Evolutionary conservation across 257 asterid genomes (phyloP), one percentile per base, ranked within the genome.

Genomic region (Ocimum tenuiflorum): DNA sequence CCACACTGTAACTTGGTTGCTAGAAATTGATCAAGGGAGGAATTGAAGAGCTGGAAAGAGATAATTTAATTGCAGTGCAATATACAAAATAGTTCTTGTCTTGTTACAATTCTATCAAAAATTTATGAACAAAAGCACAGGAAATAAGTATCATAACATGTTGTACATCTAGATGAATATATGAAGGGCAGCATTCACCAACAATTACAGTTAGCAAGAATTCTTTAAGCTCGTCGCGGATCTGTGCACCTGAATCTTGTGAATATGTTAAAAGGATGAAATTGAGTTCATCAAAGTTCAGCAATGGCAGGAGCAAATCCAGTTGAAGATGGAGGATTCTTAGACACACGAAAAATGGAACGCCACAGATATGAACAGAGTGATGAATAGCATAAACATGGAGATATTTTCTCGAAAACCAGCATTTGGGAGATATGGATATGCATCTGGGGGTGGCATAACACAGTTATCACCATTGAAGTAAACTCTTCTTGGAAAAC

Each of bases 381-480:
- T 43, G 70, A 80, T 43, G 42, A 69, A 20, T 59, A 86, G 77
- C 73, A 72, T 54, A 27, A 81, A 68, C 41, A 81, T 61, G 61
- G 95, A 64, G 74, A 70, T 19, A 9, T 39, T 75, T 70, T 59
- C 50, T 8, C 75, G 78, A 13, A 81, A 55, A 78, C 92, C 54
- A 61, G 80, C 70, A 49, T 88, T 91, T 46, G 97, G 96, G 56
- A 91, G 81, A 59, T 63, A 83, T 0, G 97, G 97, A 73, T 91
- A 91, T 13, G 79, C 73, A 56, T 88, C 88, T 1, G 97, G 94
- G 55, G 95, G 91, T 3, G 97, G 96, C 96, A 90, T 87, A 36
- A 87, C 95, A 65, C 97, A 90, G 67, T 87, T 90, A 60, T 90
- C 97, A 3, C 95, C 97, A 22, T 87, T 90, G 85, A 90, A 90